Evolutionary conservation across 1,284 basidiomycete genomes (phyloP).

Genomic region (Cryptococcus sp.): DNA sequence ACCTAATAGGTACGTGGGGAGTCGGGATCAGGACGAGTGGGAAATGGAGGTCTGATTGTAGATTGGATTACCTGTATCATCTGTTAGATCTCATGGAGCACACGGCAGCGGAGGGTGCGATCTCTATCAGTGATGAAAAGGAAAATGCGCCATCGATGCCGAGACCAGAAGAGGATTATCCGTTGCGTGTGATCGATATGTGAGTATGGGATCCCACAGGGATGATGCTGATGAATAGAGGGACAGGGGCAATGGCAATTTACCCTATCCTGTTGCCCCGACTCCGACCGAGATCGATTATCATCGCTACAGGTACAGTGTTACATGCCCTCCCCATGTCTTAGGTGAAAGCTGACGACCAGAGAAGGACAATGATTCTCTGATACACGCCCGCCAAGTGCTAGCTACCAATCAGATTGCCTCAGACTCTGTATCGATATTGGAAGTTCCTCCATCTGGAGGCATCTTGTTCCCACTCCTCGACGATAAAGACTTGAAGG

Average conservation of each 20-base stretch:
- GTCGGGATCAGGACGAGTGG: not conserved
- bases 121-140: too few species aligned
- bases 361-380: slow-evolving; percentile 68
- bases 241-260: slow-evolving; percentile 85
- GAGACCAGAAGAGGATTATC: not conserved
- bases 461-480: slow-evolving; percentile 54
- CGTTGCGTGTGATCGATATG: slow-evolving; percentile 51
- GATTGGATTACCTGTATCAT: slow-evolving; percentile 72
- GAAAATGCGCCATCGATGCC: too few species aligned
- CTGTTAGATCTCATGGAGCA: slow-evolving; percentile 59
- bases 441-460: slow-evolving; percentile 45
- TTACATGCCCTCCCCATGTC: not conserved
- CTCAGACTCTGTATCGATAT: slow-evolving; percentile 51
- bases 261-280: slow-evolving; percentile 75
- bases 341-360: not conserved
- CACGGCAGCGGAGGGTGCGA: too few species aligned
- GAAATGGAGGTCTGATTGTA: slow-evolving; percentile 28
- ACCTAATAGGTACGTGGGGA: slow-evolving; percentile 34
- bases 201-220: slow-evolving; percentile 39
- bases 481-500: slow-evolving; percentile 1
- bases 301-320: slow-evolving; percentile 66
- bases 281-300: slow-evolving; percentile 55
- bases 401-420: slow-evolving; percentile 56
- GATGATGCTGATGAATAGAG: slow-evolving; percentile 59
- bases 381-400: slow-evolving; percentile 56